phyloP scores from a whole-genome alignment of 2,329 filamentous ascomycete genomes.

The Fusarium penzigii region DNA sequence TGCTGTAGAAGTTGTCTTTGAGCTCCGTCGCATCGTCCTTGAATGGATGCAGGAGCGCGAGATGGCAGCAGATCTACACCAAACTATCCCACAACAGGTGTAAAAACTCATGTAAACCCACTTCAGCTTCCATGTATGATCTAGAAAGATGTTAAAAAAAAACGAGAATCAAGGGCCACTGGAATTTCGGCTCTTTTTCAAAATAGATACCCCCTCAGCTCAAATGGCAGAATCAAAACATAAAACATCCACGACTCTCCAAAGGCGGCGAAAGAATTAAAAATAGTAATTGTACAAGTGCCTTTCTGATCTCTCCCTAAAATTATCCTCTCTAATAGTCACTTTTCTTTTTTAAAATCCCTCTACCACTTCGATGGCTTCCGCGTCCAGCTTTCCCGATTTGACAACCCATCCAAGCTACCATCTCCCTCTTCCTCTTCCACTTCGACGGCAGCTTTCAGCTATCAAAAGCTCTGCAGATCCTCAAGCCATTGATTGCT shows the following conservation, averaged over 20 bases:
- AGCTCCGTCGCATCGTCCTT: constrained; percentile 72
- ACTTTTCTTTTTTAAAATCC: neutral
- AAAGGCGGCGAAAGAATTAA: neutral
- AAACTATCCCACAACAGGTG: neutral
- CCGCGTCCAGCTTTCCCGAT: neutral
- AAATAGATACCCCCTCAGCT: constrained; percentile 30
- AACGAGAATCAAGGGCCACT: neutral
- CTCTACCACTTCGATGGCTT: neutral
- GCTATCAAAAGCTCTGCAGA: neutral
- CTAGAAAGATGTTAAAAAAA: neutral
- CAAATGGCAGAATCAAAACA: constrained; percentile 15
- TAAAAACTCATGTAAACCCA: neutral
- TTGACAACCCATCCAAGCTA: neutral
- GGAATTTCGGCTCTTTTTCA: constrained; percentile 1
- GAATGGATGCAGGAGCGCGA: constrained; percentile 51
- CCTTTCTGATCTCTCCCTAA: neutral
- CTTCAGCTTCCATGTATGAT: neutral
- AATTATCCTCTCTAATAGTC: neutral
- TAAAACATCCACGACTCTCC: neutral
- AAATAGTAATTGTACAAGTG: neutral
- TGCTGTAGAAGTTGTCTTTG: constrained; percentile 87
- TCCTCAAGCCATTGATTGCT: neutral
- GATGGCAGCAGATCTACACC: constrained; percentile 17
- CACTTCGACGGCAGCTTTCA: neutral
- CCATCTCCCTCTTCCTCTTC: neutral